These are phyloP conservation scores for Aspergillus texensis DNA, from an alignment of 2,329 filamentous ascomycete genomes.

Conservation along the genomic window DNA sequence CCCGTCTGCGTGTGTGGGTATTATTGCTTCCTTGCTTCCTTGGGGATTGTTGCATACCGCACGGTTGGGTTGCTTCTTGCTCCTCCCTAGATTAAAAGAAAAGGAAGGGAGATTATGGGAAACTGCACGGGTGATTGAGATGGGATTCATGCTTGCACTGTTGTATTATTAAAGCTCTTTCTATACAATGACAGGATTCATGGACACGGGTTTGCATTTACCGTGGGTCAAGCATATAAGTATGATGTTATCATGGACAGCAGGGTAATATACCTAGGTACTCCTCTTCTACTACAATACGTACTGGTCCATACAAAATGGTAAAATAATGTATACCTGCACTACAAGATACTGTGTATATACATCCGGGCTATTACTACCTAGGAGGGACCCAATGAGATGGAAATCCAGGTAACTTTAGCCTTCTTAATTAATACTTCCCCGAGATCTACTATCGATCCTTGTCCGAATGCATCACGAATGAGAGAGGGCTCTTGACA, in stretches of 20 bases:
- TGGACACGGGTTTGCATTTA: not conserved
- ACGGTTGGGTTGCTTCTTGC: not conserved
- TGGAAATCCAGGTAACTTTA: not conserved
- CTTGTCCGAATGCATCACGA: not conserved
- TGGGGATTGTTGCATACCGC: constrained; percentile 1
- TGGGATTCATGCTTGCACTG: not conserved
- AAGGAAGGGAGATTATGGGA: not conserved
- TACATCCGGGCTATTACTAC: not conserved
- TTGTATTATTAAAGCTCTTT: not conserved
- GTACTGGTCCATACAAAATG: not conserved
- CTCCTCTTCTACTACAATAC: too few relatives aligned
- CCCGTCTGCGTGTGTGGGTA: not conserved
- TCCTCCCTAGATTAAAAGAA: not conserved
- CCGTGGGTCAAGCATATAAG: not conserved
- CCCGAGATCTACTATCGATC: not conserved
- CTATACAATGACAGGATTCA: not conserved
- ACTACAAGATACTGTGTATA: not conserved
- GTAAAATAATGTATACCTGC: not conserved
- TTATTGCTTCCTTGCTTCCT: not conserved
- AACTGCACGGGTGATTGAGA: not conserved
- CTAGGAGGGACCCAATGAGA: not conserved
- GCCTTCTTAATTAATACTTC: not conserved
- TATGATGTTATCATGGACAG: constrained; percentile 1
- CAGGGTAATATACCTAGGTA: not conserved
- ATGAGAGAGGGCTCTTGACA: not conserved